Base-by-base conservation (phyloP, 1,284 basidiomycete genomes). In the Apiotrichum brassicae region DNA sequence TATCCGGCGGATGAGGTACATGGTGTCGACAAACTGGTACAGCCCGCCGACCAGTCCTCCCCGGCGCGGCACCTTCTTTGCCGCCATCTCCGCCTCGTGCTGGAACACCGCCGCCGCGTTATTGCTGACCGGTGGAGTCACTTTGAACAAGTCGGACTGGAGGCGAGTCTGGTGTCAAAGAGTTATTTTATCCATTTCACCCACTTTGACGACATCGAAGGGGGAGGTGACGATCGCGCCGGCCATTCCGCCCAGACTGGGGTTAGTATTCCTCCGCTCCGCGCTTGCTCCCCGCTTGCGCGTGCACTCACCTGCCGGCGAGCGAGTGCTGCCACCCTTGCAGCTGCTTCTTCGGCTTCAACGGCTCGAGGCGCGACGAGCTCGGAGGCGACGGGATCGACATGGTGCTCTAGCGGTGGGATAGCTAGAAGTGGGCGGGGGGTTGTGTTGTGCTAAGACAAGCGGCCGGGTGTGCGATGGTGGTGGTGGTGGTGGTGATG, bases 171-270 rank as follows among this genome's bases (percentile, higher is more conserved):
- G 48, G 19, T 24, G 22, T 32, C 25, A 48, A 43, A 41, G 3
- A 11, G 30, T 20, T 25, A n/a, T 6, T 13, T 2, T 2, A 13
- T 14, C 19, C 5, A 26, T 37, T 18, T 16, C 18, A 30, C 61
- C 57, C 52, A 70, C 67, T 75, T 98, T 98, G 60, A 98, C 93
- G 24, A 99, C 90, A 71, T 99, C 94, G 61, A 98, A 92, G 0
- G 94, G 94, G 32, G 90, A 91, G 0, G 94, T 99, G 9, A 97
- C 85, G 58, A 95, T 87, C 11, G 92, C 92, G 38, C 94, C 95
- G 65, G 90, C 90, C 93, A 98, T 97, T 22, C 94, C 94, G 18
- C 94, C 95, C 11, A 94, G 76, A 25, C 93, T 94, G 59, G 18
- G 37, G 33, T 50, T 56, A 50, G 48, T 18, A 8, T 19, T 24